Evolutionary conservation across 108 stramenopile species (phyloP), one percentile per base, ranked within the genome.

Genomic region (Nannochloropsis salina): DNA sequence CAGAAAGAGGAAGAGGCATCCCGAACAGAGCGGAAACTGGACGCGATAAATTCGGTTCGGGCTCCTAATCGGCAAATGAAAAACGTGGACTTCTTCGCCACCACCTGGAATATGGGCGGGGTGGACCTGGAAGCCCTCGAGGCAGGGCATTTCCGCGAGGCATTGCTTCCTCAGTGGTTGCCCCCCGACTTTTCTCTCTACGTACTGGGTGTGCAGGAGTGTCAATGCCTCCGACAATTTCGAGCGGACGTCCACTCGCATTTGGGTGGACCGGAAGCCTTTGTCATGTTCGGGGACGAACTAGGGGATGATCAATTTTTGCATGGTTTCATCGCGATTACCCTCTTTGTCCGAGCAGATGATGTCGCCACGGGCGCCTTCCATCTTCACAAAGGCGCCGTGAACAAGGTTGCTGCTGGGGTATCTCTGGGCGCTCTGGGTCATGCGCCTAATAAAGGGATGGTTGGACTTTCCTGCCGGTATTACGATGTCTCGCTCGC

Each of bases 231-330:
- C 20, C 61, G 61, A 74, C 20, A 74, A 8, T 74, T 74, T 74
- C 61, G 61, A 74, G 61, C 15, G 8, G 61, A n/a, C 20, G 61
- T 74, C 2, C 61, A 74, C 3, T n/a, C 15, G 4, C n/a, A 6
- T 74, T 8, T 74, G 61, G 61, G 61, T 2, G 61, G 61, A 6
- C 20, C 6, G 20, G 6, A 74, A n/a, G 8, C 15, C 3, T 74
- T 74, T 74, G 61, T 74, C 61, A 74, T 74, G 61, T 74, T 74
- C n/a, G 61, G 61, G 61, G 61, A 74, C n/a, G 61, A 74, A n/a
- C 61, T 74, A 15, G 61, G 61, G 2, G 61, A 74, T 6, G 61
- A 74, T n/a, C 61, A 74, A n/a, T 74, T 74, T 74, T 74, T 74
- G 61, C 61, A 74, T 74, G 61, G 61, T 6, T 74, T 74, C n/a